Conservation (phyloP, 129 eudicot species). For the Dittrichia graveolens region DNA sequence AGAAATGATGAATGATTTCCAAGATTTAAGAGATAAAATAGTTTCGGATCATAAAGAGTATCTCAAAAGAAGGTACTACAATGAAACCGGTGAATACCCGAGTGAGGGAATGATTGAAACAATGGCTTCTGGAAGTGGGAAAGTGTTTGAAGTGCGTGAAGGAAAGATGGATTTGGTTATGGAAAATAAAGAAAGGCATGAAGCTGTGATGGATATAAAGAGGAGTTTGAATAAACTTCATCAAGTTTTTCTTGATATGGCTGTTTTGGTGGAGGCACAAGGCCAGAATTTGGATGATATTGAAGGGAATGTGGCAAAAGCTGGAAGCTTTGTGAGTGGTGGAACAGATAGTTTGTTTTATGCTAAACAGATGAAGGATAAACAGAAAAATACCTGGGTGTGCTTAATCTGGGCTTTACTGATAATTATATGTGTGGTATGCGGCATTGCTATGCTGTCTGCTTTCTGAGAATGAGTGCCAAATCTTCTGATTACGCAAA, state of each 20-base stretch:
- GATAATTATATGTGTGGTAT: slow-evolving; percentile 55
- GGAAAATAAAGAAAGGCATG: slow-evolving; percentile 73
- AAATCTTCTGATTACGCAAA: slow-evolving; percentile 7
- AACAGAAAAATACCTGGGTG: slow-evolving; percentile 47
- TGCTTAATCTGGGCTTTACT: slow-evolving; percentile 59
- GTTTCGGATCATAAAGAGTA: slow-evolving; percentile 64
- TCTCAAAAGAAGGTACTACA: slow-evolving; percentile 63
- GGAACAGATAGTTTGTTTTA: slow-evolving; percentile 76
- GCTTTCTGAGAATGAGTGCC: slow-evolving; percentile 31
- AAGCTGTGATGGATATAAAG: slow-evolving; percentile 61
- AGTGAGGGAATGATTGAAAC: slow-evolving; percentile 63
- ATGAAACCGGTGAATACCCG: slow-evolving; percentile 57
- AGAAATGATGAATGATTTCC: slow-evolving; percentile 69
- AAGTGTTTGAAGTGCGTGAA: slow-evolving; percentile 49
- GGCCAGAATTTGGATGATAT: slow-evolving; percentile 74
- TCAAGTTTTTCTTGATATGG: slow-evolving; percentile 97
- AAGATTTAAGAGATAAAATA: slow-evolving; percentile 57
- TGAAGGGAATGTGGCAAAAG: slow-evolving; percentile 70
- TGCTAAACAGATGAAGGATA: slow-evolving; percentile 85
- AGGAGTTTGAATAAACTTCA: slow-evolving; percentile 79
- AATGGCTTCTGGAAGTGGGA: slow-evolving; percentile 53
- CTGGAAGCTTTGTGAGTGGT: slow-evolving; percentile 70
- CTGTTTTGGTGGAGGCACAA: slow-evolving; percentile 86
- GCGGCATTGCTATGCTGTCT: slow-evolving; percentile 54
- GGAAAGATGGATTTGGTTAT: slow-evolving; percentile 45